Conservation (phyloP, 768 basidiomycete genomes). For the Kwoniella bestiolae region DNA sequence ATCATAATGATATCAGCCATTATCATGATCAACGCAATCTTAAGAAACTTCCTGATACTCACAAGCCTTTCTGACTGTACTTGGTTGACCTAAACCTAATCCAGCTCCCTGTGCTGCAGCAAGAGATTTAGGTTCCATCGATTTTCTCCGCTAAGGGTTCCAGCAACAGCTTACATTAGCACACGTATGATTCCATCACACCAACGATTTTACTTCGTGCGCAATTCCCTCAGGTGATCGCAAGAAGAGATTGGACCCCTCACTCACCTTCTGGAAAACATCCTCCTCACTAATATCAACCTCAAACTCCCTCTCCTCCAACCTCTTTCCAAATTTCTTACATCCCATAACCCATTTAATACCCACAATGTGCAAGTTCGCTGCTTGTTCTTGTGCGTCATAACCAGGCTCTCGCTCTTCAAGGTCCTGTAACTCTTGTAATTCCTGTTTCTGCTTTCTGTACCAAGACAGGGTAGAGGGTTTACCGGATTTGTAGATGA, state of each 20-base stretch:
- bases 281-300: slow-evolving; percentile 51
- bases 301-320: slow-evolving; percentile 42
- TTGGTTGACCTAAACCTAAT: slow-evolving; percentile 5
- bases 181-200: too few relatives aligned
- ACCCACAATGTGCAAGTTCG: slow-evolving; percentile 53
- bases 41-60: too few relatives aligned
- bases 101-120: slow-evolving; percentile 11
- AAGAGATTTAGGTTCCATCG: slow-evolving; percentile 54
- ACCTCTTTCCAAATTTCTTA: slow-evolving; percentile 49
- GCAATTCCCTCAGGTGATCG: too few relatives aligned
- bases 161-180: too few relatives aligned
- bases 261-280: slow-evolving; percentile 54
- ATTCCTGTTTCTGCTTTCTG: slow-evolving; percentile 34
- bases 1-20: too few relatives aligned
- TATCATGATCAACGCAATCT: too few relatives aligned
- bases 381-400: slow-evolving; percentile 8
- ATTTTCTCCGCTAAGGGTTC: slow-evolving; percentile 53
- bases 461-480: slow-evolving; percentile 55
- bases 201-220: too few relatives aligned
- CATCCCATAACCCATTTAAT: slow-evolving; percentile 57
- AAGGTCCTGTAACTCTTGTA: background rate
- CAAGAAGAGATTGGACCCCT: too few relatives aligned
- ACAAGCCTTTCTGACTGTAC: slow-evolving; percentile 11
- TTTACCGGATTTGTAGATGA: slow-evolving; percentile 58
- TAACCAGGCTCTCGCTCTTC: background rate